Evolutionary conservation across 2,329 filamentous ascomycete genomes (phyloP), one percentile per base, ranked within the genome.

Genomic region (Nectriaceae sp.): DNA sequence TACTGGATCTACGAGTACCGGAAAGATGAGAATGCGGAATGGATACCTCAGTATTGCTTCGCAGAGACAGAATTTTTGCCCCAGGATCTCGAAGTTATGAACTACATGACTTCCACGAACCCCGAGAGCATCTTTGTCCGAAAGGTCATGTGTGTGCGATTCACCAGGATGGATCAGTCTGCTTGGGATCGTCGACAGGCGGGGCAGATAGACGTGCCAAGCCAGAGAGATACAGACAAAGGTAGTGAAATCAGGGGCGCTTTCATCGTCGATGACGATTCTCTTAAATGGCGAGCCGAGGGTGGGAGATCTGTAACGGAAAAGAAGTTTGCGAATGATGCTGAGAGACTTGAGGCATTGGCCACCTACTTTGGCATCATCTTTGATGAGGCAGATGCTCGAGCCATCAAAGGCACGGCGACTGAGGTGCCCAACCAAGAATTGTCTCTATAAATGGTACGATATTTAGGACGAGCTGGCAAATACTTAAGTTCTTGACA

Each of bases 21-120:
- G 5, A 26, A 37, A 13, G 59, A 47, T 24, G 44, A 66, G 8
- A 52, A 64, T 0, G 62, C 61, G 6, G 64, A 67, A 0, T 84
- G 77, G 71, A 59, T 63, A 11, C 70, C 74, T 10, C 70, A 68
- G 36, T 82, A 83, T 60, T 75, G 72, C 50, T 83, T 83, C 56
- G 71, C 70, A 4, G 75, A 80, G 46, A 69, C 63, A 6, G 77
- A 79, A 59, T 75, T 76, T 54, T 65, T 76, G 41, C 65, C 69
- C 3, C 65, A 63, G 39, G 77, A 80, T 58, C 78, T 74, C 44
- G 66, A 70, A 48, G 65, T 76, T 51, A 75, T 78, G 67, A 78
- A 75, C 56, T 66, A 70, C 49, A 65, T 49, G 13, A 66, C 66
- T 21, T 69, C 65, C 56, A 70, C 62, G 8, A 39, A 53, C 33